Evolutionary conservation across 2,329 filamentous ascomycete genomes (phyloP), one percentile per base, ranked within the genome.

Genomic region (Exophiala calicioides): DNA sequence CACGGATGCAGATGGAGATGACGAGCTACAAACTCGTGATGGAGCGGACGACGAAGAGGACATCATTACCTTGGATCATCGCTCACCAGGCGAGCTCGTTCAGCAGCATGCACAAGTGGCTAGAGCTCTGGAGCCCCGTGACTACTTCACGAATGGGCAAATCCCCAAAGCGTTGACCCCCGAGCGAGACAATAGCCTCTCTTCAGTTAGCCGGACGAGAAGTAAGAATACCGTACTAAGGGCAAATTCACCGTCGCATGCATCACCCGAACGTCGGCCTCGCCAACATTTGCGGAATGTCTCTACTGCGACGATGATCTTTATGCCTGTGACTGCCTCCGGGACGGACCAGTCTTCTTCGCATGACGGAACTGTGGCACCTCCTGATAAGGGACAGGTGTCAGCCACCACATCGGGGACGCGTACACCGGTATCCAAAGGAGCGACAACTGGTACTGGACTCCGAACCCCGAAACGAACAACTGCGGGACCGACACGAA

Each of bases 1-100:
- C 47, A 90, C 87, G 0, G 88, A 93, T 60, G 88, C 84, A 5
- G 89, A 95, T 62, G 88, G 89, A 1, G 90, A 96, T 60, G 90
- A 95, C 59, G 90, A 96, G 65, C 73, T 90, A n/a, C 78, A 87
- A 9, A 90, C 86, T 3, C 87, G 90, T 45, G 86, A 89, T 45
- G 86, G 90, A 46, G 81, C 83, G 23, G 73, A 76, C 21, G 72
- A 76, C n/a, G 68, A 64, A 20, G 66, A n/a, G n/a, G n/a, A 58
- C 3, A 56, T 53, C 24, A 54, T 57, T 29, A 30, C 44, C 9
- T 43, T 48, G n/a, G 48, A 46, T 19, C 40, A 38, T 23, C 35
- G 26, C 12, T 49, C 44, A 12, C 24, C 34, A 32, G 27, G 35
- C 18, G 34, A 31, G 16, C 16, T 8, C 20, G 36, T 33, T 9